Evolutionary conservation across 495 filamentous ascomycete genomes (phyloP).

Genomic region (Barbatosphaeria neglecta): DNA sequence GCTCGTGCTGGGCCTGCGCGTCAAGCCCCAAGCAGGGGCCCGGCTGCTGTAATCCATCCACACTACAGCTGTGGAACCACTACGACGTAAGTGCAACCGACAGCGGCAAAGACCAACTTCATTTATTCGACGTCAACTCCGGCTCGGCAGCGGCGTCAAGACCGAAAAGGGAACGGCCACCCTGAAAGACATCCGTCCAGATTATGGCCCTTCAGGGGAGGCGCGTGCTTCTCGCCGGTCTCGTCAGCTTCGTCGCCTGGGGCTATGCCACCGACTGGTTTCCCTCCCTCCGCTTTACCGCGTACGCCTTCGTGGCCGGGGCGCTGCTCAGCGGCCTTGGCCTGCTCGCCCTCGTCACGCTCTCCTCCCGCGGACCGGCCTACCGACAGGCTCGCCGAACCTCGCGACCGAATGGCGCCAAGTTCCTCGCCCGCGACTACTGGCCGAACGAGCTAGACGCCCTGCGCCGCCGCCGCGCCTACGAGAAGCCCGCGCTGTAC

Average conservation of each 20-base stretch:
- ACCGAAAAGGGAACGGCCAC: neutral
- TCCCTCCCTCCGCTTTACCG: constrained; percentile 66
- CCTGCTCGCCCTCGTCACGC: constrained; percentile 44
- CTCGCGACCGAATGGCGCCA: constrained; percentile 34
- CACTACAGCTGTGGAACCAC: neutral
- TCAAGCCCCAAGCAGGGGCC: neutral
- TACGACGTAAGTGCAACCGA: neutral
- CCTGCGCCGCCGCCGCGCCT: constrained; percentile 40
- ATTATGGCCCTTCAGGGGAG: constrained; percentile 71
- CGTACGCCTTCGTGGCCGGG: constrained; percentile 66
- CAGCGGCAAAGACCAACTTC: neutral
- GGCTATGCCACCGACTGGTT: constrained; percentile 69
- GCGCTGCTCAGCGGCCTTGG: constrained; percentile 39
- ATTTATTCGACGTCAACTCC: neutral
- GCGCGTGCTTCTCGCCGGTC: constrained; percentile 58
- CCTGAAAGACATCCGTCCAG: constrained; percentile 6
- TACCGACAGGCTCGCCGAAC: constrained; percentile 24
- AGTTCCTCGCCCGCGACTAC: constrained; percentile 48
- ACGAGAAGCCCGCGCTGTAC: constrained; percentile 52
- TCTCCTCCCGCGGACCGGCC: constrained; percentile 45
- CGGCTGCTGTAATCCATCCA: neutral
- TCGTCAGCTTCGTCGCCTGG: constrained; percentile 74
- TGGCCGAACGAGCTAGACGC: constrained; percentile 61
- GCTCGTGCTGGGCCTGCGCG: neutral
- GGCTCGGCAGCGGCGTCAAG: neutral